Evolutionary conservation across 148 eudicot species (phyloP).

Genomic region (Spergularia bocconei): DNA sequence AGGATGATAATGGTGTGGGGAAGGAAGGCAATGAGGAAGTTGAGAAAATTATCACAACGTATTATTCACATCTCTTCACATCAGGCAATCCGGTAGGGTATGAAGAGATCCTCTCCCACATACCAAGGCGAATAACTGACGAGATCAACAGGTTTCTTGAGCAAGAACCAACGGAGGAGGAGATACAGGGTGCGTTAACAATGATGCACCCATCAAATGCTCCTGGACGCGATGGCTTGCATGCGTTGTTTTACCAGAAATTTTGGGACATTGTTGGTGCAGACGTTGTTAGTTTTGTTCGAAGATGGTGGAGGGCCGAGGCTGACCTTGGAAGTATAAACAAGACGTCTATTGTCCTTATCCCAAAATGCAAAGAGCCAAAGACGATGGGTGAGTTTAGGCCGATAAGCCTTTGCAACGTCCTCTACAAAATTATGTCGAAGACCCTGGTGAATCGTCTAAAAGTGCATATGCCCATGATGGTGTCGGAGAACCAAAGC

Average conservation of each 20-base stretch:
- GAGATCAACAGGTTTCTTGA: too few species aligned
- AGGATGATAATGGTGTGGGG: neutral
- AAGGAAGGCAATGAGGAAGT: neutral
- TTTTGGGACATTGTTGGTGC: neutral
- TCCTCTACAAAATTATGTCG: neutral
- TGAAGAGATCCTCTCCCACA: too few species aligned
- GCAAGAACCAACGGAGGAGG: neutral
- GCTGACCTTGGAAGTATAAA: neutral
- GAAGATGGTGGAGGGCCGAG: neutral
- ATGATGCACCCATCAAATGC: neutral
- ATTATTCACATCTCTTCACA: too few species aligned
- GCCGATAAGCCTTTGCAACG: slow-evolving; percentile 10
- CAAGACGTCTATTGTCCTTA: neutral
- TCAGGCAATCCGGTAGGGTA: too few species aligned
- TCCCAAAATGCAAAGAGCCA: neutral
- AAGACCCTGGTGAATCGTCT: neutral
- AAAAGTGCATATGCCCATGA: neutral
- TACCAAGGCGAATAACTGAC: too few species aligned
- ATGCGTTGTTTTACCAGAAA: neutral
- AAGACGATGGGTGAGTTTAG: neutral
- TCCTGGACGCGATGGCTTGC: neutral
- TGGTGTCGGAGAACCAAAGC: slow-evolving; percentile 1
- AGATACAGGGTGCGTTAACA: neutral
- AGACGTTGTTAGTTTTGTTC: neutral
- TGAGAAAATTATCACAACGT: neutral